Percentiles rank a stretch among this genome's conserved stretches.
Conservation (phyloP, 148 eudicot species). For the Heliosperma pusillum region DNA sequence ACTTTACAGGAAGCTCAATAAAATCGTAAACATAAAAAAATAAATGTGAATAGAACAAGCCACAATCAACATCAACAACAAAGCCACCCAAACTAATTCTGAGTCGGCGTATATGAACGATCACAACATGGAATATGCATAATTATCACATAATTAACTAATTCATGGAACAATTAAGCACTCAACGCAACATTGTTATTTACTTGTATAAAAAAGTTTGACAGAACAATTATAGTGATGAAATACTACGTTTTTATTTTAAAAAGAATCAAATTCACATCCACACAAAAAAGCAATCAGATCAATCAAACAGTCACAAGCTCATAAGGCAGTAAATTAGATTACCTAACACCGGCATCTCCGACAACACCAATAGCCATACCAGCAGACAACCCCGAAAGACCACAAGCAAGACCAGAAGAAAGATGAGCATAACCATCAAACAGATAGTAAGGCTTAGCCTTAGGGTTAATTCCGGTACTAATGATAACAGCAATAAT, state of each 20-base stretch:
- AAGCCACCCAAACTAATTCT: background rate
- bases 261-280: background rate
- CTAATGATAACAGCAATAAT: constrained; percentile 80
- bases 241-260: too few species aligned
- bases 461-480: constrained; percentile 81
- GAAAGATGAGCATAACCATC: constrained; percentile 82
- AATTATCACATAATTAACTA: background rate
- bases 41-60: background rate
- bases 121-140: background rate
- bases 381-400: constrained; percentile 75
- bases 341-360: constrained; percentile 77
- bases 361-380: constrained; percentile 84
- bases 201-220: background rate
- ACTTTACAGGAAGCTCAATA: background rate
- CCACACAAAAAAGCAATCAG: background rate
- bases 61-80: background rate
- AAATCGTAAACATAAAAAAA: background rate
- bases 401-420: constrained; percentile 79
- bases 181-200: background rate
- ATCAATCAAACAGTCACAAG: background rate
- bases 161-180: background rate
- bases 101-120: background rate
- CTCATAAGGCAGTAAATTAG: background rate
- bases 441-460: constrained; percentile 58
- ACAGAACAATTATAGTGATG: background rate